phyloP scores from a whole-genome alignment of 2,329 filamentous ascomycete genomes.

The Escovopsis sp. region DNA sequence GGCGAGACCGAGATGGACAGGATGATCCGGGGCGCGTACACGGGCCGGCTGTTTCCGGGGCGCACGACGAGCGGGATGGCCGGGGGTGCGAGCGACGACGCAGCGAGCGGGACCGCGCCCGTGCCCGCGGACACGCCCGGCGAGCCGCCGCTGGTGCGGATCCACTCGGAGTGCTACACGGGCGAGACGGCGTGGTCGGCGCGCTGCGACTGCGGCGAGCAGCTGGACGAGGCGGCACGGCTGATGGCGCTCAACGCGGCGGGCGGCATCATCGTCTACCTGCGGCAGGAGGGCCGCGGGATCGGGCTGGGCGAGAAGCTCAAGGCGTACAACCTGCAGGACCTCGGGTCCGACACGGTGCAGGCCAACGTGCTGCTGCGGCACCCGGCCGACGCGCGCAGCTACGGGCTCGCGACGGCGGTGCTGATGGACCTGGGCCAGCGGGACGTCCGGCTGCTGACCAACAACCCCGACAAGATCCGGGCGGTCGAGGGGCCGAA shows the following conservation, averaged over 20 bases:
- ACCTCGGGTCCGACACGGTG: slow-evolving; percentile 92
- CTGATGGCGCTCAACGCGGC: slow-evolving; percentile 63
- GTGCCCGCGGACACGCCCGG: neutral
- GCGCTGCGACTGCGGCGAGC: slow-evolving; percentile 93
- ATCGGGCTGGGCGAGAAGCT: slow-evolving; percentile 92
- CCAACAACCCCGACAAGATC: slow-evolving; percentile 97
- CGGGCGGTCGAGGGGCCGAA: slow-evolving; percentile 85
- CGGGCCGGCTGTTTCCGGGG: slow-evolving; percentile 73
- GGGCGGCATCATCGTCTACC: slow-evolving; percentile 87
- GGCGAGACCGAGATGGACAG: slow-evolving; percentile 79
- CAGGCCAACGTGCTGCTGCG: slow-evolving; percentile 84
- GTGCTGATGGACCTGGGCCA: slow-evolving; percentile 82
- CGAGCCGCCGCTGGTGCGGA: slow-evolving; percentile 60
- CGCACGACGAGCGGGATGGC: slow-evolving; percentile 56
- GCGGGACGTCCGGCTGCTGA: slow-evolving; percentile 64
- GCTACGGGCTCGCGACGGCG: slow-evolving; percentile 90
- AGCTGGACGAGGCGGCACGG: slow-evolving; percentile 87
- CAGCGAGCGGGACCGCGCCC: no score
- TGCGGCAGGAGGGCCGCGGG: slow-evolving; percentile 88
- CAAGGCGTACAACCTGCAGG: slow-evolving; percentile 95
- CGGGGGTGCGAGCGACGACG: slow-evolving; percentile 10
- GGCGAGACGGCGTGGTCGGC: slow-evolving; percentile 98
- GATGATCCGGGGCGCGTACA: slow-evolving; percentile 90
- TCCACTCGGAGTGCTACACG: slow-evolving; percentile 97
- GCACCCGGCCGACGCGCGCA: slow-evolving; percentile 87